Conservation (phyloP, 495 filamentous ascomycete species). For the Annulohypoxylon stygium region DNA sequence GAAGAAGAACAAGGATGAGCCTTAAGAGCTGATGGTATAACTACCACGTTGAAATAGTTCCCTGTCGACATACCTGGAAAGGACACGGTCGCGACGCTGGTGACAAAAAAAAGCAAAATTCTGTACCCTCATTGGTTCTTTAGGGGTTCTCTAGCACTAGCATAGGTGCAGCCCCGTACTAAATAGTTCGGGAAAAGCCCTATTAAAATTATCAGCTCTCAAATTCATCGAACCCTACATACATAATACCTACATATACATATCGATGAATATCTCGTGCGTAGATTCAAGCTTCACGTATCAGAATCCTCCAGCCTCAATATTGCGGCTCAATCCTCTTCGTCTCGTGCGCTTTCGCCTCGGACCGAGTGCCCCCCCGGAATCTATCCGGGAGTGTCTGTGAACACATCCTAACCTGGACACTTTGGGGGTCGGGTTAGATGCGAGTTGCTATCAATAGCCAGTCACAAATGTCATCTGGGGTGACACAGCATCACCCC, state of each 20-base stretch:
- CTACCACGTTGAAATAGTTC: constrained; percentile 23
- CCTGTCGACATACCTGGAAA: constrained; percentile 17
- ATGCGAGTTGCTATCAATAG: constrained; percentile 36
- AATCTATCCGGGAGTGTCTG: constrained; percentile 7
- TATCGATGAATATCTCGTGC: not conserved
- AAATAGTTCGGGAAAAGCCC: constrained; percentile 2
- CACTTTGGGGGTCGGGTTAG: constrained; percentile 34
- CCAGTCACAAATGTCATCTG: constrained; percentile 35
- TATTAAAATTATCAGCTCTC: constrained; percentile 5
- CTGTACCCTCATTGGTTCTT: constrained; percentile 18
- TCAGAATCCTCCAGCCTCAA: constrained; percentile 3
- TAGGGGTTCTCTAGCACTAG: not conserved
- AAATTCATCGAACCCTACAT: not conserved
- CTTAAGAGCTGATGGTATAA: constrained; percentile 31
- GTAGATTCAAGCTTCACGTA: not conserved
- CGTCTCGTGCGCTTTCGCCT: not conserved
- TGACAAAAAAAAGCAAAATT: constrained; percentile 6
- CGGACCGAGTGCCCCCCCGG: constrained; percentile 25
- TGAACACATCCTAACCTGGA: constrained; percentile 17
- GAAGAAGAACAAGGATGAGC: constrained; percentile 35
- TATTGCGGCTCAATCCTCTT: constrained; percentile 33
- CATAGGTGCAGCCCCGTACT: not conserved
- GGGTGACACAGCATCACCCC: constrained; percentile 35
- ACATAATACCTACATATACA: constrained; percentile 1
- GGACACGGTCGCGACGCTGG: not conserved